Evolutionary conservation across 768 basidiomycete genomes (phyloP), one percentile per base, ranked within the genome.

Genomic region (Termitomyces sp.): DNA sequence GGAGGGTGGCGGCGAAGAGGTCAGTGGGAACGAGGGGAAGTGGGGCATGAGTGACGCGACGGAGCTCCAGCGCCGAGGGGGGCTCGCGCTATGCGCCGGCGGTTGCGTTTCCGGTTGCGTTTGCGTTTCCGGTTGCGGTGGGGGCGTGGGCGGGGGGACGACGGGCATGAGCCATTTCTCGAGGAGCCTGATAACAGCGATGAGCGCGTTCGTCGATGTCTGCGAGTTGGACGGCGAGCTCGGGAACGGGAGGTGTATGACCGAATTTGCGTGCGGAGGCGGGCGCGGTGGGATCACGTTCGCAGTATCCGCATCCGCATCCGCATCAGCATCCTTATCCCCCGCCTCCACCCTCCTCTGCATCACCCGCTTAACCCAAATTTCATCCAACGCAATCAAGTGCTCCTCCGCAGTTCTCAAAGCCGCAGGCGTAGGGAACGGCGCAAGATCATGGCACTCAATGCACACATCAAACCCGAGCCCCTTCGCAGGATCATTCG

Each of bases 391-490:
- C 69, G 76, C 76, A 31, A 70, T 71, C 10, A 94, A 65, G 63
- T 92, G 88, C 58, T 92, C 90, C 68, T 93, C 89, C 8, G 87
- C 88, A 3, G 84, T 85, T 51, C 84, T 78, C 37, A 92, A 70
- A 64, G 90, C 86, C 36, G 81, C 76, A 0, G 77, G 57, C n/a
- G 78, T 77, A 0, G 92, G 89, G 69, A 90, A 87, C 14, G 86
- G 84, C 2, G 90, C 90, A 34, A 83, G 74, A 61, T 94, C 91
- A 65, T 90, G 88, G 66, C 90, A 92, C 72, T 96, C 92, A 59
- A 96, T 82, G 68, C 92, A 94, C 43, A 96, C 82, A 65, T 93
- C 87, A 66, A 86, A 94, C 16, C 89, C 90, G 58, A 79, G 74
- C 34, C 85, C 86, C n/a, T 73, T 64, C 29, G 60, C 61, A 0